Evolutionary conservation across 179 eudicot genomes (phyloP), one percentile per base, ranked within the genome.

Genomic region (Actinidia polygama): DNA sequence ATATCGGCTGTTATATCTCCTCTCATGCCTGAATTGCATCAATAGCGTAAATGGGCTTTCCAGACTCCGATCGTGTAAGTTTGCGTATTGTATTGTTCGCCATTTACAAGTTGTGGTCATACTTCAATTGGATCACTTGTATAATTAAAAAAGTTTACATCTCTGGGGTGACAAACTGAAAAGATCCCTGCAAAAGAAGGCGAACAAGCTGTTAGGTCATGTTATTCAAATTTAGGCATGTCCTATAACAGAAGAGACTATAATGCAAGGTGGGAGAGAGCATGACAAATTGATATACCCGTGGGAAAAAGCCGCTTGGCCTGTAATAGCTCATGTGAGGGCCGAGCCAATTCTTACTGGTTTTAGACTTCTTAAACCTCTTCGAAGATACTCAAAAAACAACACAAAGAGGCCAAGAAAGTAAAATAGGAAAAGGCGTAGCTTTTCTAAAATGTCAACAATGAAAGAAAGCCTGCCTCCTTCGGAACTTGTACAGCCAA

Each of bases 331-430:
- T 74, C 84, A 85, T 79, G 84, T 84, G 50, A 83, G 66, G 57
- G 81, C 81, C 59, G 90, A 44, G 80, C 81, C 86, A 40, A 89
- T 86, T 85, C 83, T 86, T 5, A 76, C 85, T 10, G 93, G 91
- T 81, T 85, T 89, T 76, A 90, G 63, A 19, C 87, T 83, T 70
- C 77, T 86, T 18, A 85, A 67, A 47, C 75, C 81, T 87, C 87
- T 86, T 87, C 84, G 69, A 21, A 84, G 23, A 66, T 86, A 63
- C 75, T 79, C 85, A 51, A 84, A 89, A 26, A 83, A 85, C 77
- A 89, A 63, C 36, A 80, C 78, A 57, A 89, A 85, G 66, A 90
- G 87, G 81, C 90, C 84, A 62, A 87, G 82, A 47, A 90, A n/a
- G 84, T 86, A 89, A 23, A 87, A 19, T 11, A 87, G 9, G 79